Evolutionary conservation across 768 basidiomycete genomes (phyloP).

Genomic region (Phanerochaete carnosa): DNA sequence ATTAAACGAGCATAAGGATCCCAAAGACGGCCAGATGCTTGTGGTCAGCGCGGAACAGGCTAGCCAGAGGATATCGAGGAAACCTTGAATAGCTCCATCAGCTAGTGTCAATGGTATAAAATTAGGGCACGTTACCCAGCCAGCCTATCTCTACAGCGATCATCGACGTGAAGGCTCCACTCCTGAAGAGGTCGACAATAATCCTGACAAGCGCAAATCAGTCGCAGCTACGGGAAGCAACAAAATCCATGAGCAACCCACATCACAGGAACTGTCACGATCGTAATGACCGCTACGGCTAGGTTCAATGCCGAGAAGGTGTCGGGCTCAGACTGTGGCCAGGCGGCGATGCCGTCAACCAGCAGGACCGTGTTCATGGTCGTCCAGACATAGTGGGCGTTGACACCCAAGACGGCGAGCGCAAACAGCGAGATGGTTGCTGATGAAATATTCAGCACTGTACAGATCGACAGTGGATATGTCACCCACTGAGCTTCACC

Average conservation of each 20-base stretch:
- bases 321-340: slow-evolving; percentile 9
- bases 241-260: slow-evolving; percentile 13
- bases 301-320: slow-evolving; percentile 18
- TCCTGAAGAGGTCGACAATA: slow-evolving; percentile 24
- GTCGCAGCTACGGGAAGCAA: too few relatives aligned
- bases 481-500: slow-evolving; percentile 10
- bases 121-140: slow-evolving; percentile 17
- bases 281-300: slow-evolving; percentile 18
- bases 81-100: slow-evolving; percentile 3
- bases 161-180: slow-evolving; percentile 27
- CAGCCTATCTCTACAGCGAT: slow-evolving; percentile 27
- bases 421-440: slow-evolving; percentile 1
- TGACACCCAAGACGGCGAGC: slow-evolving; percentile 6
- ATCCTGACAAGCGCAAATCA: slow-evolving; percentile 14
- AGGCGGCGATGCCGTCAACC: slow-evolving; percentile 6
- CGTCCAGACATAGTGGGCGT: slow-evolving; percentile 5
- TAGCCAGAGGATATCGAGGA: slow-evolving; percentile 30
- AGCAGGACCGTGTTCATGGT: slow-evolving; percentile 7
- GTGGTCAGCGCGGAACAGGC: slow-evolving; percentile 21
- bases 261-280: slow-evolving; percentile 18
- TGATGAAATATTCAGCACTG: background rate
- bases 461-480: background rate
- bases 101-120: background rate
- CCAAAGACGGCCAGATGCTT: slow-evolving; percentile 4
- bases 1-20: slow-evolving; percentile 13